Conservation (phyloP, 2,329 filamentous ascomycete species). For the Fusarium sp. region DNA sequence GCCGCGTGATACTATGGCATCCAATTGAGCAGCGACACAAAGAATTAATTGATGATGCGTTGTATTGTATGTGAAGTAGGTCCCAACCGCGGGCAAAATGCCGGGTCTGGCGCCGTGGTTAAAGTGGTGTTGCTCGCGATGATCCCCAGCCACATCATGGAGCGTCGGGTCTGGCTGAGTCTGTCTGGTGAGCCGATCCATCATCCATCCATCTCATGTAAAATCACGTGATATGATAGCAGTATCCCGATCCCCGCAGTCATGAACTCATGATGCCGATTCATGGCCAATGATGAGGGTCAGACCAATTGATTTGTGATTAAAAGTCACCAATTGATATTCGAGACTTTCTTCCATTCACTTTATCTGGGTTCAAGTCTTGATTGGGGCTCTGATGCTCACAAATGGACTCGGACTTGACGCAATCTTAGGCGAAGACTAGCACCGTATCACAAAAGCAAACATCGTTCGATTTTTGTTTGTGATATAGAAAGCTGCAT, state of each 20-base stretch:
- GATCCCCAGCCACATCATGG: conserved; percentile 48
- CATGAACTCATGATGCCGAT: conserved; percentile 49
- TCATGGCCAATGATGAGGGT: conserved; percentile 1
- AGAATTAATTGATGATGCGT: background rate
- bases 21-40: conserved; percentile 3
- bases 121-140: conserved; percentile 34
- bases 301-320: conserved; percentile 3
- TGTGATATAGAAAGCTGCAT: background rate
- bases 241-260: conserved; percentile 44
- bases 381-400: conserved; percentile 12
- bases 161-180: conserved; percentile 31
- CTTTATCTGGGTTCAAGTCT: background rate
- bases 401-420: conserved; percentile 1
- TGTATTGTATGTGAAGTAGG: conserved; percentile 7
- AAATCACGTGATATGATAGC: conserved; percentile 43
- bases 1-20: conserved; percentile 27
- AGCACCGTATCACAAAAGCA: conserved; percentile 42
- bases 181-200: conserved; percentile 1
- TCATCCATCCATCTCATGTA: conserved; percentile 36
- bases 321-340: background rate
- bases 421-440: conserved; percentile 26
- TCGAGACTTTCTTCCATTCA: background rate
- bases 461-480: conserved; percentile 28
- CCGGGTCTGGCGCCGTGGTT: conserved; percentile 40
- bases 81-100: conserved; percentile 44